Evolutionary conservation across 768 basidiomycete species (phyloP), one percentile per base, ranked within the genome.

Genomic region (Serendipita indica): DNA sequence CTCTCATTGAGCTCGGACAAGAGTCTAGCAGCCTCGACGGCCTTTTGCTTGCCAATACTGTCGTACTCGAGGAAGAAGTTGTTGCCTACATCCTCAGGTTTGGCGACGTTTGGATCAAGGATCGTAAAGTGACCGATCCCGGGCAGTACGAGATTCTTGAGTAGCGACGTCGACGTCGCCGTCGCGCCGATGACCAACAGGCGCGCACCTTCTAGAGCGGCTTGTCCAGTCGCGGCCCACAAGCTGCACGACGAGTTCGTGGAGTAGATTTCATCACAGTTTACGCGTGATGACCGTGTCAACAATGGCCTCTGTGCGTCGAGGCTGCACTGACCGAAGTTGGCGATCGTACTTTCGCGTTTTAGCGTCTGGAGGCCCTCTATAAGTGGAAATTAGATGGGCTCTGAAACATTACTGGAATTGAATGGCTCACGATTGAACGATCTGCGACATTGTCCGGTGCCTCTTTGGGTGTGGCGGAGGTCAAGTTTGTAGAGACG

Each of bases 91-190:
- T 98, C 93, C 59, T 82, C 78, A 1, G 81, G 75, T 0, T 81
- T 75, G 28, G 84, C 83, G 35, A 68, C 58, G 2, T 70, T 67
- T 22, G 78, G 71, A 66, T 93, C 91, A 60, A 96, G 79, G 68
- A 98, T 80, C 49, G 93, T 94, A 69, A 96, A 98, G 67, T 87
- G 81, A n/a, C 93, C 90, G 63, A 97, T 82, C 5, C 94, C 94
- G 2, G 96, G 96, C 5, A 98, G 80, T 35, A 98, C 91, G 61
- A 98, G 83, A 67, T 98, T 98, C 77, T 99, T 98, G 59, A 99
- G 77, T 63, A 89, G 80, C 49, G 89, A 84, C 32, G 91, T 89
- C 1, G 87, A 83, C 1, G 92, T 89, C 0, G 90, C 89, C 22
- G 83, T 81, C 0, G 75, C 84, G 37, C 83, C 84, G 60, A 97